These are phyloP conservation scores for Dalbergia cochinchinensis DNA, from an alignment of 306 rosid species.

Conservation along the genomic window DNA sequence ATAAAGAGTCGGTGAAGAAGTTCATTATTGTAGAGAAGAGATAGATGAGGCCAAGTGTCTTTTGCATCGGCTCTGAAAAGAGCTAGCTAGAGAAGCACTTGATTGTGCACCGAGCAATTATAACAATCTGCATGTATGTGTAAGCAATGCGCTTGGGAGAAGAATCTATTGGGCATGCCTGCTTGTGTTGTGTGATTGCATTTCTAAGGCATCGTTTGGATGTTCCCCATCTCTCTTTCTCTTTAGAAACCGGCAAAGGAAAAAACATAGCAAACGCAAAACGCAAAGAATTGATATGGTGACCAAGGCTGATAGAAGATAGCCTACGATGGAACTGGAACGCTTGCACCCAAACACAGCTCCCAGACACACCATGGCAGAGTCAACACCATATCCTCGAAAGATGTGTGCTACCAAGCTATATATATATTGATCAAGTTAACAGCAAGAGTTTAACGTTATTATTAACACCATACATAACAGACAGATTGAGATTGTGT, in stretches of 20 bases:
- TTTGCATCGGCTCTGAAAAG: too few species aligned
- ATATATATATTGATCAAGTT: neutral
- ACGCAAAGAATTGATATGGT: slow-evolving; percentile 44
- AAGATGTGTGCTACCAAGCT: neutral
- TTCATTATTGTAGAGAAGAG: neutral
- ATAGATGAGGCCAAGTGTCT: neutral
- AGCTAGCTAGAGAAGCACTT: too few species aligned
- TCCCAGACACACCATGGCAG: slow-evolving; percentile 55
- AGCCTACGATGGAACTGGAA: slow-evolving; percentile 45
- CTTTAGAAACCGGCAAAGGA: slow-evolving; percentile 37
- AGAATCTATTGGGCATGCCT: neutral
- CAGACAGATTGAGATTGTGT: neutral
- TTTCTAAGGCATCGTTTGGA: slow-evolving; percentile 40
- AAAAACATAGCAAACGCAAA: slow-evolving; percentile 51
- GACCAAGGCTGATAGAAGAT: slow-evolving; percentile 51
- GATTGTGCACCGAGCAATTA: too few species aligned
- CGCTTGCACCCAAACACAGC: slow-evolving; percentile 57
- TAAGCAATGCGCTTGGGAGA: neutral
- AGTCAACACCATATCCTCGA: neutral
- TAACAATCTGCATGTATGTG: too few species aligned
- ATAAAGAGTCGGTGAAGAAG: neutral
- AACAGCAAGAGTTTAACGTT: neutral
- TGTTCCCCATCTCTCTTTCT: neutral
- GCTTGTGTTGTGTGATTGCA: slow-evolving; percentile 34
- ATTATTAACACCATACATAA: neutral